phyloP scores from a whole-genome alignment of 331 rosid genomes.

The Rhamnella rubrinervis region DNA sequence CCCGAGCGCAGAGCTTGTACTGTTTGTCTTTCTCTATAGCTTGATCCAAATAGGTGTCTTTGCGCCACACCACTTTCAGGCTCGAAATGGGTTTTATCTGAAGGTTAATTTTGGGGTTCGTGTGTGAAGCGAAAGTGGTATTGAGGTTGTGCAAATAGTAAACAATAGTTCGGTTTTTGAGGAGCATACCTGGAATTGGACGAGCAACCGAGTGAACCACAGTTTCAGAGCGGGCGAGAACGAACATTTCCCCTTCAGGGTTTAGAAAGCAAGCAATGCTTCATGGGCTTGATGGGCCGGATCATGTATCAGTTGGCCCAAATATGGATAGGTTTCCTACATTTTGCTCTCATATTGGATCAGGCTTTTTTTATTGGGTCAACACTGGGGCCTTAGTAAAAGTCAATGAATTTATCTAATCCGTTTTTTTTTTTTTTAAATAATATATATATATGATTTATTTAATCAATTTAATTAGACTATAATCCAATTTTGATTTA shows the following conservation, averaged over 20 bases:
- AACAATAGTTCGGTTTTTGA: slow-evolving; percentile 25
- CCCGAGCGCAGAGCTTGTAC: slow-evolving; percentile 64
- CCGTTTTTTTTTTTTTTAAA: no score
- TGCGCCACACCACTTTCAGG: slow-evolving; percentile 80
- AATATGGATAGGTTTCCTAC: no score
- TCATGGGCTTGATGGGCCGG: no score
- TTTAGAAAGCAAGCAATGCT: neutral
- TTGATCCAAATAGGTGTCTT: slow-evolving; percentile 60
- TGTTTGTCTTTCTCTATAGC: slow-evolving; percentile 69
- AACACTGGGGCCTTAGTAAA: no score
- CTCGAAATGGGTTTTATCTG: slow-evolving; percentile 46
- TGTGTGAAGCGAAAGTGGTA: neutral
- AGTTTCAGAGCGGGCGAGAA: neutral
- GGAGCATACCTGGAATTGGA: slow-evolving; percentile 42
- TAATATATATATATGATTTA: no score
- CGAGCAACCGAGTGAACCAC: neutral
- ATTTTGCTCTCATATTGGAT: no score
- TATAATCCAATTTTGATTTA: no score
- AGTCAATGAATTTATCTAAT: no score
- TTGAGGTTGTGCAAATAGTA: slow-evolving; percentile 22
- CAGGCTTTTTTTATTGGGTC: no score
- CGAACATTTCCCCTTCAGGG: neutral
- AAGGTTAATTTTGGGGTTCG: slow-evolving; percentile 21
- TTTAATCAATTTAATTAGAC: no score
- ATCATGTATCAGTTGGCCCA: no score